Percentiles rank a stretch among this genome's conserved stretches.
These are phyloP conservation scores for Bromus sterilis DNA, from an alignment of 176 grass and related monocot species.

Conservation along the genomic window DNA sequence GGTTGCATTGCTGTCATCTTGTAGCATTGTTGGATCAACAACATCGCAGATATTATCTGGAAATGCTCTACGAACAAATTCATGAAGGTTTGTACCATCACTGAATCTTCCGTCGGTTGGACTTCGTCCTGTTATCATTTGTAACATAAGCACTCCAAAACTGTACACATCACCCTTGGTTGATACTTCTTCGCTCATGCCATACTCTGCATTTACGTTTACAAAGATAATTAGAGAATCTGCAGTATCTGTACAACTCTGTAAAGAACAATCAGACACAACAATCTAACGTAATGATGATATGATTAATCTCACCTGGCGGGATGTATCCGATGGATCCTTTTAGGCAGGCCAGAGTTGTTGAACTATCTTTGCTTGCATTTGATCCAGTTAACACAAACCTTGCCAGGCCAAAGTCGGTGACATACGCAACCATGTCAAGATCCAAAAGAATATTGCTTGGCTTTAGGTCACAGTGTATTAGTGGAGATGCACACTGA, in stretches of 20 bases:
- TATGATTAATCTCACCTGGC: slow-evolving; percentile 21
- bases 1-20: not conserved
- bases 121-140: slow-evolving; percentile 7
- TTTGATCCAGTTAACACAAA: not conserved
- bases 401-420: slow-evolving; percentile 31
- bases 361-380: not conserved
- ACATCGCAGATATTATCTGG: not conserved
- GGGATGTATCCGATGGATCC: slow-evolving; percentile 48
- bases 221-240: not conserved
- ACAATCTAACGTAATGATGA: not conserved
- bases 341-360: slow-evolving; percentile 11
- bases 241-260: not conserved
- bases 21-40: not conserved
- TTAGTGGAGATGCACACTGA: not conserved
- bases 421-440: slow-evolving; percentile 19
- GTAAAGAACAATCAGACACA: not conserved
- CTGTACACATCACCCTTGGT: slow-evolving; percentile 27
- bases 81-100: not conserved
- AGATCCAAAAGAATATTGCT: slow-evolving; percentile 39
- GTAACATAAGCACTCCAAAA: slow-evolving; percentile 23
- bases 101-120: not conserved
- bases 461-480: slow-evolving; percentile 47
- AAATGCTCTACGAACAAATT: not conserved
- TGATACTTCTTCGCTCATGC: not conserved
- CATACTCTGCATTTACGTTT: slow-evolving; percentile 25